Evolutionary conservation across 208 protist species (phyloP).

Genomic region (Crithidia sp.): DNA sequence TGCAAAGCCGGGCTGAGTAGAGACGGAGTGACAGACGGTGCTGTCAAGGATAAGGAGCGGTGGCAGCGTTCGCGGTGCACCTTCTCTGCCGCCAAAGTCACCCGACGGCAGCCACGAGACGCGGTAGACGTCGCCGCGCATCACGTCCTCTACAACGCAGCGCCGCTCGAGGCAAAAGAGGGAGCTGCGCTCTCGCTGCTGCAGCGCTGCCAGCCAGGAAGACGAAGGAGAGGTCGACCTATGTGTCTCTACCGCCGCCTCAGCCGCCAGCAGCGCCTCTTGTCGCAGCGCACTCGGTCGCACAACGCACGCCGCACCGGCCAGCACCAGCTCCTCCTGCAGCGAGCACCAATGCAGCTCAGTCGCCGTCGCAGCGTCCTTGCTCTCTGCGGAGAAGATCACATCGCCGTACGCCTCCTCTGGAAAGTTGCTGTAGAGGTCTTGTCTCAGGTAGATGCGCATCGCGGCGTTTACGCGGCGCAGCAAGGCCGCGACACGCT

Average conservation of each 20-base stretch:
- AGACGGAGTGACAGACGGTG: slow-evolving; percentile 40
- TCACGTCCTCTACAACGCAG: slow-evolving; percentile 52
- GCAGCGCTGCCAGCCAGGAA: slow-evolving; percentile 33
- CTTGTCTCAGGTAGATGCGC: slow-evolving; percentile 50
- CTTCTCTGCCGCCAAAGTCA: not conserved
- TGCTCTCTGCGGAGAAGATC: slow-evolving; percentile 36
- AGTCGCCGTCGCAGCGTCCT: not conserved
- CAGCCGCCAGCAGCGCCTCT: slow-evolving; percentile 32
- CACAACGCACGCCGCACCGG: slow-evolving; percentile 46
- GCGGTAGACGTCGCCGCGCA: slow-evolving; percentile 60
- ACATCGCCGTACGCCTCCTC: slow-evolving; percentile 57
- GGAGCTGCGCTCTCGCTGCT: slow-evolving; percentile 15
- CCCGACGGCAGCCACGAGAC: slow-evolving; percentile 38
- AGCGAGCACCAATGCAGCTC: slow-evolving; percentile 46
- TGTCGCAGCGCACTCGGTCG: slow-evolving; percentile 39
- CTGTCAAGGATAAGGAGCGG: slow-evolving; percentile 49
- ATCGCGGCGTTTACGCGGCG: slow-evolving; percentile 27
- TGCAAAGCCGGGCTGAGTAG: slow-evolving; percentile 37
- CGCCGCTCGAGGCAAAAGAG: slow-evolving; percentile 21
- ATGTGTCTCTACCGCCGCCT: not conserved
- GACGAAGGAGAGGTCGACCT: not conserved
- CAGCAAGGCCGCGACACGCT: slow-evolving; percentile 12
- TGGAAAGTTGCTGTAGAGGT: slow-evolving; percentile 50
- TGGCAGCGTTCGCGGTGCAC: slow-evolving; percentile 6
- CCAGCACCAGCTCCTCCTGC: slow-evolving; percentile 49